Evolutionary conservation across 495 filamentous ascomycete species (phyloP), one percentile per base, ranked within the genome.

Genomic region (Talaromyces thailandensis): DNA sequence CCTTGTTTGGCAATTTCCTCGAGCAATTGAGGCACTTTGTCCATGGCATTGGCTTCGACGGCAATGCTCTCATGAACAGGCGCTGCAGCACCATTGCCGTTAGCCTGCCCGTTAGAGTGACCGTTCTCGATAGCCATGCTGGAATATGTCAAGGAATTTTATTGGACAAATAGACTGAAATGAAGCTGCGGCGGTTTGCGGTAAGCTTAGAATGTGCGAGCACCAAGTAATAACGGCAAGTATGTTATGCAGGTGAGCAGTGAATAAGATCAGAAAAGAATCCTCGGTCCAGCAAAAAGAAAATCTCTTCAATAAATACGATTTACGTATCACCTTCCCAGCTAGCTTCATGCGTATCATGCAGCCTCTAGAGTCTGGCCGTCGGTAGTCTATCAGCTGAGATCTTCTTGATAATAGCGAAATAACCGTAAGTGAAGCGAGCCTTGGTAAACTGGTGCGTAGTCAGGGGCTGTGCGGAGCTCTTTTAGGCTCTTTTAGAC

Each of bases 1-100:
- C 73, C 69, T 29, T 68, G 55, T 3, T 60, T 21, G 25, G 63
- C 52, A 48, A 76, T 55, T 28, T 70, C 57, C 18, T 70, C 66
- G 0, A 75, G 61, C 0, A 75, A 63, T 40, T 31, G 64, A 9
- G 73, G 68, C 11, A 73, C 65, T 3, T 68, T 60, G 5, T 73
- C 62, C 0, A 67, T 66, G 2, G 65, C 63, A 58, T 72, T 72
- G 4, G 73, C 62, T 9, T 64, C 61, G 35, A 66, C 70, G 3
- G 68, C 67, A 51, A 69, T 64, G 28, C 31, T 43, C 51, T 63
- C 61, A 45, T 66, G 61, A 25, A 64, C 56, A 58, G 24, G 26
- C 28, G 51, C 11, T 55, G 60, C 56, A 11, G 18, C 14, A 28
- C 26, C 53, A 23, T 57, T 62, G 6, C 61, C 61, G 11, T 64